Base-by-base conservation (phyloP, 2,329 filamentous ascomycete species). In the Hirsutella minnesotensis region DNA sequence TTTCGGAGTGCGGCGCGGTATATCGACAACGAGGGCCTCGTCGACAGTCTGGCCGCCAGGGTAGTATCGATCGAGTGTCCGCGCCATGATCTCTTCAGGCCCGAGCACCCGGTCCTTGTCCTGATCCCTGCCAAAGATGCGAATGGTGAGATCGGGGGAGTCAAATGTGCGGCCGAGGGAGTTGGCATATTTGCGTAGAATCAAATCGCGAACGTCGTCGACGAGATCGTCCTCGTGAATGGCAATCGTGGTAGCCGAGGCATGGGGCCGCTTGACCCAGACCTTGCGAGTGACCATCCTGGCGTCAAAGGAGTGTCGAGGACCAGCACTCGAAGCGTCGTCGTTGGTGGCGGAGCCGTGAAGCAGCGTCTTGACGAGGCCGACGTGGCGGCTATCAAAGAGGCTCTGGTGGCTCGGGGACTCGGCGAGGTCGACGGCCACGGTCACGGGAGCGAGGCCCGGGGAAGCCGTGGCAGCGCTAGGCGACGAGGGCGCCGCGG, bases 181-280 rank as follows among this genome's bases (percentile, higher is more conserved):
- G 64, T 98, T 96, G 53, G 81, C 79, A 62, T 96, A 98, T 68
- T 96, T 96, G 56, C 79, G 80, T 53, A 96, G 68, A 44, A 96
- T 92, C 70, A 87, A 79, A 53, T 95, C 92, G 53, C 90, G 83
- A 47, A 95, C 82, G 63, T 95, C 90, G 61, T 98, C 92, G 44
- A 96, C 89, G 53, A 96, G 67, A 57, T 95, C 88, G 54, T 94
- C 87, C 55, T 94, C 85, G 52, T 79, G 74, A 54, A 94, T 84
- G 47, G 83, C 79, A 43, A 98, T 83, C 55, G 92, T 72, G 13
- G 92, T 98, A 33, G 90, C 80, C 44, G 90, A 95, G 46, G 81
- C 85, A 50, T 82, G 76, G 18, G 85, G 84, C 55, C 90, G 77
- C 69, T 84, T 92, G 58, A 96, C 90, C 92, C 92, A 98, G 54